A percentile compares a stretch with the other conserved stretches of the same genome.
These are phyloP conservation scores for Saturnispora gosingensis DNA, from an alignment of 805 yeast species.

Conservation along the genomic window DNA sequence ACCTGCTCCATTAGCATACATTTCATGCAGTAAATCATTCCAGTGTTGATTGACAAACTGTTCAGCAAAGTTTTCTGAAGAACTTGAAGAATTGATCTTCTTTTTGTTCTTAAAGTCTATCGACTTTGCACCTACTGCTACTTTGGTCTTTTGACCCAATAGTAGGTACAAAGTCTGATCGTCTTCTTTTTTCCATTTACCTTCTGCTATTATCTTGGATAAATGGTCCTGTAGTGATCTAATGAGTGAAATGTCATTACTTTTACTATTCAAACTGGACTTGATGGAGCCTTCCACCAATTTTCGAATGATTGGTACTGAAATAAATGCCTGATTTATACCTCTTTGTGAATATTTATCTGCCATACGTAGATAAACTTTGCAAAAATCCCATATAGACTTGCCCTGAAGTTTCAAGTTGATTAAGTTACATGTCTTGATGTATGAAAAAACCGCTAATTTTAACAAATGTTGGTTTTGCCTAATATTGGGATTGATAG, in stretches of 20 bases:
- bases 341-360: conserved; percentile 16
- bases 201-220: conserved; percentile 36
- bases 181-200: conserved; percentile 38
- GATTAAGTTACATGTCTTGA: conserved; percentile 44
- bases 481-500: conserved; percentile 59
- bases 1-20: conserved; percentile 51
- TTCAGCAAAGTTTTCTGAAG: conserved; percentile 36
- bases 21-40: conserved; percentile 49
- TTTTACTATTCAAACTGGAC: conserved; percentile 39
- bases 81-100: not conserved
- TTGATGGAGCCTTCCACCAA: conserved; percentile 47
- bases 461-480: conserved; percentile 42
- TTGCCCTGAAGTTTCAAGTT: conserved; percentile 51
- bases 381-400: conserved; percentile 55
- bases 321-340: conserved; percentile 25
- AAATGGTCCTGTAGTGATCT: conserved; percentile 44
- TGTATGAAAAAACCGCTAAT: conserved; percentile 39
- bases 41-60: conserved; percentile 45
- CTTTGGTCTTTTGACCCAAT: conserved; percentile 31
- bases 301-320: conserved; percentile 34
- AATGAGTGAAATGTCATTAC: conserved; percentile 39
- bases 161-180: conserved; percentile 36
- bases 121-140: not conserved
- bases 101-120: conserved; percentile 13
- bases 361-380: conserved; percentile 38